Conservation (phyloP, 176 grass and related monocot species). For the Coix lacrymajobi region DNA sequence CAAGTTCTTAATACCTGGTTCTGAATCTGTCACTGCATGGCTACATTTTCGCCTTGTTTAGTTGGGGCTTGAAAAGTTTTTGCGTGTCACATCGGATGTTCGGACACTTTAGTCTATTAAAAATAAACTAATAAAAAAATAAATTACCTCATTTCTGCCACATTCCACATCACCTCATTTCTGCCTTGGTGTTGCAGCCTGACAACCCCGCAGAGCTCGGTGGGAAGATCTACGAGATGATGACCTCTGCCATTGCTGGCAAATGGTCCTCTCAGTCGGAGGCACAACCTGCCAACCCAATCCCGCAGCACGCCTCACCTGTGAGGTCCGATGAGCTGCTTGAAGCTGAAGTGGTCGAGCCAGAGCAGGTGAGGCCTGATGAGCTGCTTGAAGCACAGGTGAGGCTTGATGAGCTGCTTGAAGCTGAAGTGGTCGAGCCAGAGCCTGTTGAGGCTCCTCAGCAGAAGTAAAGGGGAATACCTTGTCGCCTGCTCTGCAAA, state of each 20-base stretch:
- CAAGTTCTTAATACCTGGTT: neutral
- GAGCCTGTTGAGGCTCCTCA: conserved; percentile 30
- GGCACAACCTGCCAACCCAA: conserved; percentile 1
- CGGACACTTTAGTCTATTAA: too few relatives aligned
- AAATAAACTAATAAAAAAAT: too few relatives aligned
- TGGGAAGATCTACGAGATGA: conserved; percentile 94
- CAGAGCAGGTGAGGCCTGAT: neutral
- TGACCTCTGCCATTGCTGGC: conserved; percentile 48
- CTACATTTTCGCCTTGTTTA: neutral
- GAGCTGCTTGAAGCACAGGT: too few relatives aligned
- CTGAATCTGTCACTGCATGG: neutral
- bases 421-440: conserved; percentile 73
- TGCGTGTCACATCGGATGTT: too few relatives aligned
- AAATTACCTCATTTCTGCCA: too few relatives aligned
- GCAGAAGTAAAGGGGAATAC: conserved; percentile 42
- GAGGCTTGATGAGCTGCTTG: too few relatives aligned
- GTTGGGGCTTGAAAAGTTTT: too few relatives aligned
- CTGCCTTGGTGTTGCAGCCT: conserved; percentile 41
- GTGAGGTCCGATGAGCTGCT: conserved; percentile 17
- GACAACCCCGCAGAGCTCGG: conserved; percentile 74
- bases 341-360: conserved; percentile 80
- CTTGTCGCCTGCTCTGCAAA: neutral
- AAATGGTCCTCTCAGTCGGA: conserved; percentile 52
- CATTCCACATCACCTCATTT: neutral
- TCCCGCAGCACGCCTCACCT: neutral